Conservation (phyloP, 2,329 filamentous ascomycete genomes). For the Hypomyces perniciosus region DNA sequence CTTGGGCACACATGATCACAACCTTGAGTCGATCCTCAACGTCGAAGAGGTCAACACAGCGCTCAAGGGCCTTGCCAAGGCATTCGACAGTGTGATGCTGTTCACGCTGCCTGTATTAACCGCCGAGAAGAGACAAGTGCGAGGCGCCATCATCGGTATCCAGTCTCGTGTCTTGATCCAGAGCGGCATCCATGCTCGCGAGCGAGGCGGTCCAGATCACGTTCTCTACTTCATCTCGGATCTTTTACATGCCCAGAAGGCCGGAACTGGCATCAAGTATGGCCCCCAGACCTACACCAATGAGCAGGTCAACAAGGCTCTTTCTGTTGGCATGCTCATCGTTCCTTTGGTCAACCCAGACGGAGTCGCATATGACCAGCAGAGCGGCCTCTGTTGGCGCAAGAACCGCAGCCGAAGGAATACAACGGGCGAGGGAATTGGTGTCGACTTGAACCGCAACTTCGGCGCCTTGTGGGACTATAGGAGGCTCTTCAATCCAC, state of each 20-base stretch:
- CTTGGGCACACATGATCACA: slow-evolving; percentile 28
- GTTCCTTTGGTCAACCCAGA: slow-evolving; percentile 50
- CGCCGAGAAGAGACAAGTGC: slow-evolving; percentile 34
- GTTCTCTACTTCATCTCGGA: slow-evolving; percentile 54
- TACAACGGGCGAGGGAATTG: slow-evolving; percentile 30
- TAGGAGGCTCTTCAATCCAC: slow-evolving; percentile 34
- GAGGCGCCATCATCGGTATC: slow-evolving; percentile 39
- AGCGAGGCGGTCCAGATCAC: slow-evolving; percentile 51
- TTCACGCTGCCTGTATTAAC: slow-evolving; percentile 40
- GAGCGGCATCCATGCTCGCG: slow-evolving; percentile 50
- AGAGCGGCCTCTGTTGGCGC: slow-evolving; percentile 45
- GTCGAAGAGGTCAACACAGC: slow-evolving; percentile 39
- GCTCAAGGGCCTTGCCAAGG: slow-evolving; percentile 34
- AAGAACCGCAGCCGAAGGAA: slow-evolving; percentile 47
- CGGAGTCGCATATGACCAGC: slow-evolving; percentile 46
- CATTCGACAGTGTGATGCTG: slow-evolving; percentile 33
- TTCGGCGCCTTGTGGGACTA: slow-evolving; percentile 55
- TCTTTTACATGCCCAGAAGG: slow-evolving; percentile 46
- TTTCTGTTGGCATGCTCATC: slow-evolving; percentile 48
- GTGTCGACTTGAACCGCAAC: slow-evolving; percentile 51
- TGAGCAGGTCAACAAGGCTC: slow-evolving; percentile 44
- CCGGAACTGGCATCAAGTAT: slow-evolving; percentile 44
- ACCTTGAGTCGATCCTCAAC: slow-evolving; percentile 39
- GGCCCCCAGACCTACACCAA: slow-evolving; percentile 46
- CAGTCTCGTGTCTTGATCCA: slow-evolving; percentile 47